Percentiles rank a stretch among this genome's conserved stretches.
phyloP scores from a whole-genome alignment of 495 filamentous ascomycete species.

The Tricharina praecox region DNA sequence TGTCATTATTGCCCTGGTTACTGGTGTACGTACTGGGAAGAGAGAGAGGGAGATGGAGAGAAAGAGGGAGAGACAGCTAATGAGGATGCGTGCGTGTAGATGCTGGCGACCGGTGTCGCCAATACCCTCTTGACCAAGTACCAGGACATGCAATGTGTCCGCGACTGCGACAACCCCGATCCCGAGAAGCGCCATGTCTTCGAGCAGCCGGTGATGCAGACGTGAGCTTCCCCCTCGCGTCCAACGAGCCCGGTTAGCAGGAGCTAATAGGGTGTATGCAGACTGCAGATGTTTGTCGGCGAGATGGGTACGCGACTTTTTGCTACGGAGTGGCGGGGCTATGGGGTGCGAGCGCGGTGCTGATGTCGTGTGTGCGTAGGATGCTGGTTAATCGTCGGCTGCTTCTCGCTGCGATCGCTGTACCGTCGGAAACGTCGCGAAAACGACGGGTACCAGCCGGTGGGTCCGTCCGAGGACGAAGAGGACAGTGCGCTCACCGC shows the following conservation, averaged over 20 bases:
- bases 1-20: not conserved
- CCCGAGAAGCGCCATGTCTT: slow-evolving; percentile 52
- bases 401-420: slow-evolving; percentile 44
- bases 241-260: no score
- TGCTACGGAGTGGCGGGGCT: not conserved
- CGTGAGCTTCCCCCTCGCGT: no score
- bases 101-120: slow-evolving; percentile 60
- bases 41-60: not conserved
- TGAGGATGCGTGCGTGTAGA: slow-evolving; percentile 7
- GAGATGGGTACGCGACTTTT: slow-evolving; percentile 27
- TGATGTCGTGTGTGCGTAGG: slow-evolving; percentile 9
- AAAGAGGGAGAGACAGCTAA: not conserved
- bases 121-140: slow-evolving; percentile 96
- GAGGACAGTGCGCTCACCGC: not conserved
- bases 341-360: not conserved
- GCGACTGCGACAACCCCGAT: slow-evolving; percentile 64
- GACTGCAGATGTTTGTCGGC: slow-evolving; percentile 28
- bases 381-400: slow-evolving; percentile 40
- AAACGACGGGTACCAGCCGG: slow-evolving; percentile 22
- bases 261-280: slow-evolving; percentile 5
- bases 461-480: slow-evolving; percentile 11
- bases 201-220: slow-evolving; percentile 93
- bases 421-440: slow-evolving; percentile 24
- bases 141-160: slow-evolving; percentile 96
- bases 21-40: not conserved